Conservation (phyloP, 192 early-diverging fungal species). For the Coemansia sp. region DNA sequence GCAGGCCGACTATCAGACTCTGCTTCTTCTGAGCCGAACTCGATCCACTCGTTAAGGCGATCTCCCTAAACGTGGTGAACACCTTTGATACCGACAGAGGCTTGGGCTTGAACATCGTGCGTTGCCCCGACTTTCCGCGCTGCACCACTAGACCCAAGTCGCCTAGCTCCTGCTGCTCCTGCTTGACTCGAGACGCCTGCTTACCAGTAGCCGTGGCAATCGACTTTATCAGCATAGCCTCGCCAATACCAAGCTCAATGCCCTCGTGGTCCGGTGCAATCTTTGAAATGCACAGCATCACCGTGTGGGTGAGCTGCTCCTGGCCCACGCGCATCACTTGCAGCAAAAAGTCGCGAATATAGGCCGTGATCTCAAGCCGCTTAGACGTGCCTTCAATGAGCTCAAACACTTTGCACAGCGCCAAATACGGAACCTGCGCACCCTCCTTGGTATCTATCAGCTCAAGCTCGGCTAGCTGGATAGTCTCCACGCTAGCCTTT, state of each 20-base stretch:
- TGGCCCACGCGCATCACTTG: slow-evolving; percentile 37
- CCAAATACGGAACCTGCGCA: slow-evolving; percentile 67
- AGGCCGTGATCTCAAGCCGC: slow-evolving; percentile 51
- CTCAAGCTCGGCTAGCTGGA: slow-evolving; percentile 12
- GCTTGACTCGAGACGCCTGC: slow-evolving; percentile 70
- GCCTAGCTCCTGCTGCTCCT: slow-evolving; percentile 72
- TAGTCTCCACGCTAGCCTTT: slow-evolving; percentile 10
- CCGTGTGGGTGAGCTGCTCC: slow-evolving; percentile 56
- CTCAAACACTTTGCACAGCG: slow-evolving; percentile 90
- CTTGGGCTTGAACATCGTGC: slow-evolving; percentile 79
- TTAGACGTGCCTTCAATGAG: slow-evolving; percentile 87
- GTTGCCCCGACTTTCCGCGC: slow-evolving; percentile 82
- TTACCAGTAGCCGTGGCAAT: slow-evolving; percentile 89
- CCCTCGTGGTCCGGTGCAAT: slow-evolving; percentile 94
- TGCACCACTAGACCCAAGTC: slow-evolving; percentile 91
- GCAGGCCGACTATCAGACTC: slow-evolving; percentile 70
- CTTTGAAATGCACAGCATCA: slow-evolving; percentile 94
- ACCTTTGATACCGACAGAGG: slow-evolving; percentile 77
- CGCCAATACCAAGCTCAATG: slow-evolving; percentile 94
- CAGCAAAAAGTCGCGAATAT: slow-evolving; percentile 31
- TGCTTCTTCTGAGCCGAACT: slow-evolving; percentile 64
- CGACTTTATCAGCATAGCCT: slow-evolving; percentile 88
- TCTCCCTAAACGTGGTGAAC: slow-evolving; percentile 83
- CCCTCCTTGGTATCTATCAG: slow-evolving; percentile 43
- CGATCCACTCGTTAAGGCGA: slow-evolving; percentile 77